Evolutionary conservation across 2,329 filamentous ascomycete genomes (phyloP), one percentile per base, ranked within the genome.

Genomic region (Chrysosporium queenslandicum): DNA sequence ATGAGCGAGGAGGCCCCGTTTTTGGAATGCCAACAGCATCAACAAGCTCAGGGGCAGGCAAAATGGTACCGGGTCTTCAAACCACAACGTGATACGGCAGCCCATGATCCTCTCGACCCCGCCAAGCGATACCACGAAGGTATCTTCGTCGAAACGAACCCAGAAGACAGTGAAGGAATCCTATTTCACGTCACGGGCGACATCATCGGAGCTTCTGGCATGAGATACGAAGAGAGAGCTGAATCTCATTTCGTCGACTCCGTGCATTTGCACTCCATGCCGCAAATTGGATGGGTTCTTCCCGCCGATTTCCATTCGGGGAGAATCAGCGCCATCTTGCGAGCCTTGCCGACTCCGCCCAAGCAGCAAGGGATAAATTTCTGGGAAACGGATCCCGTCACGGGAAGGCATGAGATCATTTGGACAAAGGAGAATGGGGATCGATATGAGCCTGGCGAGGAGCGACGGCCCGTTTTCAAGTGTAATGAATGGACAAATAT

Each of bases 291-390:
- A 43, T 48, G 52, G 49, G 52, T 53, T 46, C 52, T 25, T 11
- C 23, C 12, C 2, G 37, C 34, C 4, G 55, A 55, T 52, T 55
- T 52, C 36, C 16, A 55, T 43, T 52, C 45, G 18, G 50, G 55
- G n/a, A 52, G 34, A 41, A 48, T 55, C 16, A 45, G 47, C 37
- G 18, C 43, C 21, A 50, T 57, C n/a, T 50, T 57, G 32, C 42
- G 30, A 50, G 53, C 47, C 12, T 36, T 55, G 30, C 53, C 55
- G 32, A 53, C 23, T 25, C 55, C 53, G 14, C 37, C 51, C 37
- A 55, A 52, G 42, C 53, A 57, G 25, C 55, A 57, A 18, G 55
- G 53, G 25, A 49, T 57, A n/a, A 55, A 57, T 29, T 57, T 54
- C 37, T 55, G 53, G 53, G 45, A 56, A 48, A 32, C 21, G 3